Base-by-base conservation (phyloP, 495 filamentous ascomycete species). In the Parmelia sp. region DNA sequence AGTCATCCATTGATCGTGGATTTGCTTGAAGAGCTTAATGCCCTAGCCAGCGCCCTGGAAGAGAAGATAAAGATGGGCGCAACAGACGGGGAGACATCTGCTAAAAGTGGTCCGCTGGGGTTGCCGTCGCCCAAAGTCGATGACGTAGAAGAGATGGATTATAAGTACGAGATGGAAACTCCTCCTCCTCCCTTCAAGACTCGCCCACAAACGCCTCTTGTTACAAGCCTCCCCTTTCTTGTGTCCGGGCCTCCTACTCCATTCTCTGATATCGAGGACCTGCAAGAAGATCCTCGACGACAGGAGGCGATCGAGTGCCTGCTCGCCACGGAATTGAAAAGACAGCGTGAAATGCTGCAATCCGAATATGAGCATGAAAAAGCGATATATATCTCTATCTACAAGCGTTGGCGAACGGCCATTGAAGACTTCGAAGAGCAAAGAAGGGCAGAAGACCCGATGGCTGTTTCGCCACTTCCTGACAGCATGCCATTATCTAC, bases 381-480 rank as follows among this genome's bases (percentile, higher is more conserved):
- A 35, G 72, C 79, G 45, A 71, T 77, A 58, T 82, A 79, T 69
- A 65, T 76, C 45, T 62, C 65, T 25, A 68, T 71, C 35, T 86
- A 79, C 75, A 82, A 74, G 68, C 70, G 69, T 39, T 87, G 77
- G 83, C 74, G 78, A 57, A 53, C 79, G 10, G 66, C 70, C 39
- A 73, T 84, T 9, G 75, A 79, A 71, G 82, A 84, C 58, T 79
- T 88, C 29, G 87, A 91, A 72, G 84, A 84, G 60, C 76, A 81
- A 49, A 88, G 82, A 62, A 80, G 78, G 59, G 76, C 79, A 65
- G 82, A 83, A 65, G 80, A 84, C 57, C 75, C 62, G 74, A 82
- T 72, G 71, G 84, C 68, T 58, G 76, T 68, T 73, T 82, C 61
- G 71, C 78, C 44, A 74, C 80, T 62, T 77, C 84, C 75, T 74